Conservation (phyloP, 805 yeast species). For the Saccharomycopsis capsularis region DNA sequence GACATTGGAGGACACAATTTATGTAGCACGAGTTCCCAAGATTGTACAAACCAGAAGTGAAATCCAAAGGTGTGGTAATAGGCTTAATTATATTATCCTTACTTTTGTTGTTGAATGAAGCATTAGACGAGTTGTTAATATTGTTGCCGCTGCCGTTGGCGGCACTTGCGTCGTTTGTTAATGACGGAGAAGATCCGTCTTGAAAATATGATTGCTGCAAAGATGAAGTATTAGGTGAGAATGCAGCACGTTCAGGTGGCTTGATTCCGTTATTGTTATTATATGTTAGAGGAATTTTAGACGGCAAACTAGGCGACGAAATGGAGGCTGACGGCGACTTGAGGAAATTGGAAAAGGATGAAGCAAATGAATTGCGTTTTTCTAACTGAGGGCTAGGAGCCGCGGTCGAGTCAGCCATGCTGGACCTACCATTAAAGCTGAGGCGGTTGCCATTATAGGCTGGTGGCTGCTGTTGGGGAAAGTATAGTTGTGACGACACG, state of each 20-base stretch:
- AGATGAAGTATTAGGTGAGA: background rate
- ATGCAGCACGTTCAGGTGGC: slow-evolving; percentile 6
- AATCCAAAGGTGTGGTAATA: slow-evolving; percentile 25
- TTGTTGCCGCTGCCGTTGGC: background rate
- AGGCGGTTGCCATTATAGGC: background rate
- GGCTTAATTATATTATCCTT: background rate
- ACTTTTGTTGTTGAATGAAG: slow-evolving; percentile 1
- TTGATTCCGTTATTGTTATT: slow-evolving; percentile 4
- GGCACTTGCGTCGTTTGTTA: background rate
- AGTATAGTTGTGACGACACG: background rate
- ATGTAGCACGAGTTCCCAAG: slow-evolving; percentile 90
- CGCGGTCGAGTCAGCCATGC: background rate
- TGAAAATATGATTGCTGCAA: background rate
- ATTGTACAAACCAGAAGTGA: slow-evolving; percentile 68
- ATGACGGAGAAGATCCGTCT: background rate
- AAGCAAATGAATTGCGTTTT: background rate
- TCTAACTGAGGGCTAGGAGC: background rate
- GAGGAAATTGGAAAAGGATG: background rate
- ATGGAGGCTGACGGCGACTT: background rate
- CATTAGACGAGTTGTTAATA: background rate
- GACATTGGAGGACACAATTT: slow-evolving; percentile 85
- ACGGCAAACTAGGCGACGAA: background rate
- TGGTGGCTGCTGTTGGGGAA: slow-evolving; percentile 19
- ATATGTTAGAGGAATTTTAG: background rate
- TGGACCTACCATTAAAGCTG: background rate